phyloP scores from a whole-genome alignment of 1,284 basidiomycete genomes.

The Apiotrichum gracile region DNA sequence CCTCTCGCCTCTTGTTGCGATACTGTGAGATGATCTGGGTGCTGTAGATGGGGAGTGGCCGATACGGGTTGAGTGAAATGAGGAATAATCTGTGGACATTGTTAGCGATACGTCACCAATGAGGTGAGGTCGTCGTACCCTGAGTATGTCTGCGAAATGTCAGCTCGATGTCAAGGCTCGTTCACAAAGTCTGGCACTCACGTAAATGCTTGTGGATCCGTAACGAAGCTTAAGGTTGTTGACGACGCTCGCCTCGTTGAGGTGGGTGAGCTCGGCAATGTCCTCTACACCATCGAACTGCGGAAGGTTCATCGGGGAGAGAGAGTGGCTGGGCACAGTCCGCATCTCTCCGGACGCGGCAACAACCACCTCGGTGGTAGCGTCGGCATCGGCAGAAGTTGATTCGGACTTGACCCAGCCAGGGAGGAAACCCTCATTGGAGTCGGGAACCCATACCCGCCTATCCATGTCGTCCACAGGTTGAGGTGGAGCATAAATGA shows the following conservation, averaged over 20 bases:
- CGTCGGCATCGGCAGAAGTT: constrained; percentile 22
- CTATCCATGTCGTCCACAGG: constrained; percentile 19
- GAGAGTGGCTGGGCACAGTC: constrained; percentile 64
- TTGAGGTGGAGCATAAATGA: constrained; percentile 1
- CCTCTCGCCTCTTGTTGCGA: constrained; percentile 82
- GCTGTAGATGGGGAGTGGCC: constrained; percentile 85
- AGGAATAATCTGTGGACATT: constrained; percentile 57
- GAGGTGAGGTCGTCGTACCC: constrained; percentile 22
- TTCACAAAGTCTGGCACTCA: constrained; percentile 53
- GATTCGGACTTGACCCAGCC: constrained; percentile 45
- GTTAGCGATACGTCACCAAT: neutral
- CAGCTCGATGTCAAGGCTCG: too few relatives aligned
- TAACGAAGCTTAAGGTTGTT: constrained; percentile 92
- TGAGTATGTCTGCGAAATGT: constrained; percentile 40
- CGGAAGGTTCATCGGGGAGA: constrained; percentile 96
- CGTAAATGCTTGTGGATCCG: constrained; percentile 89
- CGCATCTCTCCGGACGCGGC: constrained; percentile 46
- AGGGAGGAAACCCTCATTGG: constrained; percentile 40
- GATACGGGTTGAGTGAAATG: constrained; percentile 98
- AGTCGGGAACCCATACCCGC: constrained; percentile 46
- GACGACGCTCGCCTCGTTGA: constrained; percentile 98
- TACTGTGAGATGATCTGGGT: constrained; percentile 90
- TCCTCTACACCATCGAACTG: constrained; percentile 98
- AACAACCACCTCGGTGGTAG: constrained; percentile 41
- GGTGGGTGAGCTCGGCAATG: constrained; percentile 94